Evolutionary conservation across 345 rosid genomes (phyloP), one percentile per base, ranked within the genome.

Genomic region (Fremontodendron californicum): DNA sequence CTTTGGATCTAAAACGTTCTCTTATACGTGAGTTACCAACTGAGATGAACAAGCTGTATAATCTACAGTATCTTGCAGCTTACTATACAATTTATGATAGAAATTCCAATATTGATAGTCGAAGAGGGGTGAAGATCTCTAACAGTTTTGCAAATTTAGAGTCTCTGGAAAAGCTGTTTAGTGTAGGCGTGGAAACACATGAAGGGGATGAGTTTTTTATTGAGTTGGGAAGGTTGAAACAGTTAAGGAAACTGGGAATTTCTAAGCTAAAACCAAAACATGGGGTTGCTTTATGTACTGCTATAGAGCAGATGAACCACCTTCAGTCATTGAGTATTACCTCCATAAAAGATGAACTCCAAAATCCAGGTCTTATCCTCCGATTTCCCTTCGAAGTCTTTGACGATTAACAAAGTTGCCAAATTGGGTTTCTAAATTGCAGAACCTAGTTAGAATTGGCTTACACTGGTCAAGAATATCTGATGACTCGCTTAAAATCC

Each of bases 221-320:
- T n/a, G 70, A 65, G 15, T 65, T 65, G 46, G 48, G 5, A 65
- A 65, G 70, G 46, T 65, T 65, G 70, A 65, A 39, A 15, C 43
- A 64, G 63, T 73, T 81, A 10, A 73, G 62, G 16, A 74, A 69
- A 23, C 65, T 81, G 40, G 75, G 81, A 9, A 67, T 77, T 29
- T 33, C 57, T 3, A 81, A 51, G 13, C 43, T 73, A 9, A 57
- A 19, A 12, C 6, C 23, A 60, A 60, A 73, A 40, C 21, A 40
- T 33, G 81, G 75, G 42, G 16, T 3, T 25, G 74, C 57, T 78
- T 39, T 81, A 8, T 81, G 72, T 46, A 25, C 71, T 37, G 51
- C 76, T 19, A 57, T 81, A 15, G 42, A 60, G 23, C 71, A 66
- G 35, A 67, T 77, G 81, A 42, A 0, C 19, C 18, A 77, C 55